Evolutionary conservation across 805 yeast species (phyloP).

Genomic region (Saturnispora bothae): DNA sequence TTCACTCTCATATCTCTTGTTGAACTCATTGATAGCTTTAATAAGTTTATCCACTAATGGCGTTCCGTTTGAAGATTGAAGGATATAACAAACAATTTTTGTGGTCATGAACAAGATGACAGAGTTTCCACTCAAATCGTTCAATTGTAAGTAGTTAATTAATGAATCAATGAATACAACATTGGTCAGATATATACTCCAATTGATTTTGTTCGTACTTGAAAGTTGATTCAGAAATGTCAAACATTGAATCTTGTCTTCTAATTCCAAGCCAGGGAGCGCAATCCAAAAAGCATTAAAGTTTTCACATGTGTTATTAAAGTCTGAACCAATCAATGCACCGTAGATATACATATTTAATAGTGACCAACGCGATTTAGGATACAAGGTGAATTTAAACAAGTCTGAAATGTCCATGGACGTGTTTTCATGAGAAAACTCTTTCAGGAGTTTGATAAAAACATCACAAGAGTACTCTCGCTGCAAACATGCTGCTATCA

Average conservation of each 20-base stretch:
- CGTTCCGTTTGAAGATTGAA: background rate
- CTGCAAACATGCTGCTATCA: slow-evolving; percentile 17
- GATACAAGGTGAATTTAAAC: slow-evolving; percentile 16
- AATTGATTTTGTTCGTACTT: slow-evolving; percentile 16
- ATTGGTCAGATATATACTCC: slow-evolving; percentile 14
- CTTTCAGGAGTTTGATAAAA: slow-evolving; percentile 21
- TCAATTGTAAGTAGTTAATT: slow-evolving; percentile 10
- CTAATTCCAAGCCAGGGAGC: slow-evolving; percentile 11
- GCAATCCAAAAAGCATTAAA: slow-evolving; percentile 15
- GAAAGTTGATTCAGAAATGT: slow-evolving; percentile 21
- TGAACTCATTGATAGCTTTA: background rate
- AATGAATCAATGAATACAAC: slow-evolving; percentile 13
- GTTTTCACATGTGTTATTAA: slow-evolving; percentile 19
- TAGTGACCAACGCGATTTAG: slow-evolving; percentile 8
- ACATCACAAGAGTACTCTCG: slow-evolving; percentile 19
- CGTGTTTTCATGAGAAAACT: slow-evolving; percentile 17
- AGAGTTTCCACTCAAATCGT: background rate
- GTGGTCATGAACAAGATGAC: slow-evolving; percentile 15
- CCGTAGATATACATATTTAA: slow-evolving; percentile 21
- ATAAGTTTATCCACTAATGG: slow-evolving; percentile 11
- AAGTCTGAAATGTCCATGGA: slow-evolving; percentile 8
- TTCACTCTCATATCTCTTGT: background rate
- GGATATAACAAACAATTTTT: slow-evolving; percentile 12
- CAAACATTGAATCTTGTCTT: slow-evolving; percentile 19
- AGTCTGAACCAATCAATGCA: slow-evolving; percentile 19